A percentile compares a stretch with the other conserved stretches of the same genome.
phyloP scores from a whole-genome alignment of 164 flowering plant genomes.

The Magnolia officinalis region DNA sequence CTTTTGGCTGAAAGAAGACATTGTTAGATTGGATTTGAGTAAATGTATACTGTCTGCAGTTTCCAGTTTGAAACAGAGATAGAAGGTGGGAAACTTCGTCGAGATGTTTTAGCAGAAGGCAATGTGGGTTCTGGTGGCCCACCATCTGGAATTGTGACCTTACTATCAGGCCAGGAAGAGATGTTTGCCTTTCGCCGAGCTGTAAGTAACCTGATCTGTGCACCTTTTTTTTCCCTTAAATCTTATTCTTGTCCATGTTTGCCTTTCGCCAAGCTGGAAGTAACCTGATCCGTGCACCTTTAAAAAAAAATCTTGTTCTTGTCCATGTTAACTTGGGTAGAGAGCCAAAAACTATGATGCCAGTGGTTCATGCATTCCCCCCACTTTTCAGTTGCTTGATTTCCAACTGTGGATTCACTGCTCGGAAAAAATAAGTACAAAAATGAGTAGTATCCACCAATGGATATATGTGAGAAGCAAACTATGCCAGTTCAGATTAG shows the following conservation, averaged over 20 bases:
- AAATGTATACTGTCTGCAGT: constrained; percentile 33
- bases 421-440: too few species aligned
- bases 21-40: neutral
- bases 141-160: constrained; percentile 56
- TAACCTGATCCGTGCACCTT: neutral
- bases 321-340: neutral
- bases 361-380: too few species aligned
- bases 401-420: too few species aligned
- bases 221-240: neutral
- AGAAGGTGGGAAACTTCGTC: constrained; percentile 77
- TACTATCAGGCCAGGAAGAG: constrained; percentile 92
- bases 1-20: neutral
- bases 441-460: too few species aligned
- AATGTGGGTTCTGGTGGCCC: constrained; percentile 59
- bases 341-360: neutral
- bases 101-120: constrained; percentile 79
- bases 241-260: constrained; percentile 38
- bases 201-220: constrained; percentile 37
- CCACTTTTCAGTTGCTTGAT: too few species aligned
- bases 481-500: too few species aligned
- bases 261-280: constrained; percentile 94
- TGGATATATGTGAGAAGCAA: too few species aligned
- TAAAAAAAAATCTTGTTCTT: neutral
- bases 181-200: constrained; percentile 97
- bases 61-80: constrained; percentile 96